Conservation (phyloP, 75 land plant genomes). For the Larix kaempferi region DNA sequence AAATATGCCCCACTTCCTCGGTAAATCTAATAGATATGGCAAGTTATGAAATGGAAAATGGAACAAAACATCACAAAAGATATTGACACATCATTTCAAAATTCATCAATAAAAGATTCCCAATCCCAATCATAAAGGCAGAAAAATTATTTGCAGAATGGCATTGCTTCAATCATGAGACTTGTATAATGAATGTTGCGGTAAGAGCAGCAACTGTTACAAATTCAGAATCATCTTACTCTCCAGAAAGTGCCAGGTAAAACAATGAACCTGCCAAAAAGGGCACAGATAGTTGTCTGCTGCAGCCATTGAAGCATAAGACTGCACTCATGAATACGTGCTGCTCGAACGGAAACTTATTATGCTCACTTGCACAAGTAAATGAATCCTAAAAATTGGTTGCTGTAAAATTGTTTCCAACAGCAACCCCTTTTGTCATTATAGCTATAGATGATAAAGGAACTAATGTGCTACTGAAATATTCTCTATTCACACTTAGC, state of each 20-base stretch:
- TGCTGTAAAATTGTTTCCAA: constrained; percentile 13
- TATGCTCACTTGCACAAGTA: constrained; percentile 8
- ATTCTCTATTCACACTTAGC: constrained; percentile 12
- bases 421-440: background rate
- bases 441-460: background rate
- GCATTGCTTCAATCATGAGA: background rate
- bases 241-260: constrained; percentile 8
- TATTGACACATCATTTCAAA: background rate
- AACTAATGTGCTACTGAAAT: constrained; percentile 3
- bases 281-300: constrained; percentile 2
- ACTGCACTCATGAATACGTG: constrained; percentile 1
- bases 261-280: background rate
- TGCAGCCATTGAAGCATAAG: constrained; percentile 5
- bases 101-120: background rate
- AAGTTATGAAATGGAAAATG: background rate
- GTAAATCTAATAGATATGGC: background rate
- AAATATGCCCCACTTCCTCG: background rate
- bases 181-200: constrained; percentile 10
- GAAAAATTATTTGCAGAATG: background rate
- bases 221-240: background rate
- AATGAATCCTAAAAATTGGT: constrained; percentile 8
- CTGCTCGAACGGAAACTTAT: constrained; percentile 3
- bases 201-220: constrained; percentile 4
- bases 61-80: background rate
- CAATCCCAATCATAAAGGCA: background rate